Conservation (phyloP, 805 yeast species). For the Suhomyces xylopsoci region DNA sequence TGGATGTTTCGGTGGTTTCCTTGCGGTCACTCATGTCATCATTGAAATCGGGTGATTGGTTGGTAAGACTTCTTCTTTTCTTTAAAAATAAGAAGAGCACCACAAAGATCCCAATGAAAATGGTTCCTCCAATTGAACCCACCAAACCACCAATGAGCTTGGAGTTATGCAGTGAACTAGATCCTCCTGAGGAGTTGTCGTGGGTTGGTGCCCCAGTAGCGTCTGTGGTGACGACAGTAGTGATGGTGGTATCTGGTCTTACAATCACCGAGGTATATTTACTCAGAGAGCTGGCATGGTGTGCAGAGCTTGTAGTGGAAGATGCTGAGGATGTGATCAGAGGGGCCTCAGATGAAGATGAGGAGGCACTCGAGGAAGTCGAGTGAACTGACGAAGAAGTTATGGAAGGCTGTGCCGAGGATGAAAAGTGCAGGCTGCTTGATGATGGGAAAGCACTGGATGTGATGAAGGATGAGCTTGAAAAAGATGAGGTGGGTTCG, state of each 20-base stretch:
- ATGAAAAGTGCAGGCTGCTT: conserved; percentile 3
- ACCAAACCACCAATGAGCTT: conserved; percentile 44
- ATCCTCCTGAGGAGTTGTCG: conserved; percentile 8
- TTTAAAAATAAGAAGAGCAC: conserved; percentile 34
- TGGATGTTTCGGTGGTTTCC: conserved; percentile 9
- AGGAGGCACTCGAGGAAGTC: neutral
- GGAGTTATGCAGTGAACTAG: conserved; percentile 23
- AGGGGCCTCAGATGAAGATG: neutral
- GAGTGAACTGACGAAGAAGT: neutral
- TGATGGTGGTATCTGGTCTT: conserved; percentile 35
- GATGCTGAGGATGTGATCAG: conserved; percentile 4
- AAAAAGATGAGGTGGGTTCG: conserved; percentile 3
- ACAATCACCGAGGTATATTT: conserved; percentile 20
- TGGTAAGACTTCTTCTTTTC: conserved; percentile 30
- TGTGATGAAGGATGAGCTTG: neutral
- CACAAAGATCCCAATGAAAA: conserved; percentile 37
- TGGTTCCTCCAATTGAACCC: conserved; percentile 46
- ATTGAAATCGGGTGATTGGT: conserved; percentile 45
- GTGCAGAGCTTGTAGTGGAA: neutral
- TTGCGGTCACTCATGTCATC: conserved; percentile 23
- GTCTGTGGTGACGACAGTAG: conserved; percentile 29
- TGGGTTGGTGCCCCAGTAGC: conserved; percentile 26
- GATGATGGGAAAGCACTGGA: conserved; percentile 3
- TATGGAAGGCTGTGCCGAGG: conserved; percentile 2
- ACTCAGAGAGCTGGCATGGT: conserved; percentile 11